Evolutionary conservation across 805 yeast species (phyloP).

Genomic region (Nakazawaea sp.): DNA sequence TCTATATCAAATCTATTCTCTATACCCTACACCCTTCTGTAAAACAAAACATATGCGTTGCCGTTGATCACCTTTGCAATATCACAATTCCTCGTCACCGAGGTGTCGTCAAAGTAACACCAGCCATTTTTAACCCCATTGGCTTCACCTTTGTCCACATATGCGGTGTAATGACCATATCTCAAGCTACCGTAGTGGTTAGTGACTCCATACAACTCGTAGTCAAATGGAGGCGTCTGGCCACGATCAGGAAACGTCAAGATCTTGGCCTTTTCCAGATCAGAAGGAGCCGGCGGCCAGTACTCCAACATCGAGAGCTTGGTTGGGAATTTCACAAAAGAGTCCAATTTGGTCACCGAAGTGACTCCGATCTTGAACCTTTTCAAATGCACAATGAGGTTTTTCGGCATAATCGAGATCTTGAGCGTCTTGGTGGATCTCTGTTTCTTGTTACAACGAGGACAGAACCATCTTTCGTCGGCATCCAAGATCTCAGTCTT

Average conservation of each 20-base stretch:
- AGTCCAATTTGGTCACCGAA: constrained; percentile 52
- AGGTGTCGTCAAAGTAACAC: constrained; percentile 80
- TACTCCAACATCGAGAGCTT: constrained; percentile 49
- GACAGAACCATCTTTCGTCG: constrained; percentile 82
- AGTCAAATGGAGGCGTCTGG: constrained; percentile 75
- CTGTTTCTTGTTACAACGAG: constrained; percentile 58
- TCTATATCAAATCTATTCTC: no score
- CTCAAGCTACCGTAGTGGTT: constrained; percentile 77
- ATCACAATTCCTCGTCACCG: constrained; percentile 46
- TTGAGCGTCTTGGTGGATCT: constrained; percentile 61
- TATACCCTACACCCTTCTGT: constrained; percentile 42
- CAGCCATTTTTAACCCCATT: constrained; percentile 38
- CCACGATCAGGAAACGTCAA: constrained; percentile 54
- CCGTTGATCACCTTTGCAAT: constrained; percentile 51
- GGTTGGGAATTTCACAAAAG: constrained; percentile 62
- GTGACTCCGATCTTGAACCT: constrained; percentile 57
- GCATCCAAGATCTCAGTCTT: constrained; percentile 68
- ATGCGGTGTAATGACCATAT: constrained; percentile 88
- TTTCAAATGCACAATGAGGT: constrained; percentile 78
- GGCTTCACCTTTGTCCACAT: constrained; percentile 49
- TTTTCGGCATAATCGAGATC: constrained; percentile 72
- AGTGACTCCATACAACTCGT: constrained; percentile 73
- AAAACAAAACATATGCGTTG: constrained; percentile 82
- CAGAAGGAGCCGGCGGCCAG: constrained; percentile 52
- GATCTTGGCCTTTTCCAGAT: constrained; percentile 27